Percentiles rank a stretch among this genome's conserved stretches.
These are phyloP conservation scores for Agrocybe praecox DNA, from an alignment of 768 basidiomycete genomes.

Conservation along the genomic window DNA sequence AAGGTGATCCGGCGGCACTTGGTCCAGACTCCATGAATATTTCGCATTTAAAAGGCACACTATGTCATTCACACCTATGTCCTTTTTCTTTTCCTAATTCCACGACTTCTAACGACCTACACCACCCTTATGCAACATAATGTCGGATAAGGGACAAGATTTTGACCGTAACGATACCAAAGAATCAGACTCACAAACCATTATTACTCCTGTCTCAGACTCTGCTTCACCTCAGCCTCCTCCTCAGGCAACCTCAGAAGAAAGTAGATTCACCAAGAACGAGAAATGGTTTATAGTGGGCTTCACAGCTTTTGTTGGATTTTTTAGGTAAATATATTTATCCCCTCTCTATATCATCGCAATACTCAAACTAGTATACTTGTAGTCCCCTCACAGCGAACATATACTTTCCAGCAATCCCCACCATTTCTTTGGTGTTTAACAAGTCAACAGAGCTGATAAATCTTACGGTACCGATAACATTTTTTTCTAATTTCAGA, in stretches of 20 bases:
- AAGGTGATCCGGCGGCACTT: neutral
- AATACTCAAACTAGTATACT: neutral
- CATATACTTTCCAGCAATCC: constrained; percentile 82
- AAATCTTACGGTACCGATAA: constrained; percentile 64
- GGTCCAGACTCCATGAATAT: neutral
- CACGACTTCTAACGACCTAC: neutral
- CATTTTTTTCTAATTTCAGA: neutral
- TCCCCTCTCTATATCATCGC: neutral
- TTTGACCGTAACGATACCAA: neutral
- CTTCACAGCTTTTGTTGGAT: constrained; percentile 56
- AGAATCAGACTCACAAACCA: neutral
- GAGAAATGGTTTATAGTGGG: constrained; percentile 75
- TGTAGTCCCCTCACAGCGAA: constrained; percentile 72
- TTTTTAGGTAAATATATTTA: constrained; percentile 55
- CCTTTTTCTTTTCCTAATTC: too few species aligned
- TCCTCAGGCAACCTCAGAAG: neutral
- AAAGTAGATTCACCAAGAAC: constrained; percentile 42
- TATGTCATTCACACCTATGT: neutral
- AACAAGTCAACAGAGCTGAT: constrained; percentile 70
- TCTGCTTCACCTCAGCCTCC: neutral
- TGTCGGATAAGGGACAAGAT: neutral
- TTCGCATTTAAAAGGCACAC: neutral
- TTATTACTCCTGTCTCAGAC: neutral
- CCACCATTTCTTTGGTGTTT: constrained; percentile 63
- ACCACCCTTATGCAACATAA: neutral